Percentiles rank a stretch among this genome's conserved stretches.
phyloP scores from a whole-genome alignment of 805 yeast genomes.

The Wickerhamia fluorescens region DNA sequence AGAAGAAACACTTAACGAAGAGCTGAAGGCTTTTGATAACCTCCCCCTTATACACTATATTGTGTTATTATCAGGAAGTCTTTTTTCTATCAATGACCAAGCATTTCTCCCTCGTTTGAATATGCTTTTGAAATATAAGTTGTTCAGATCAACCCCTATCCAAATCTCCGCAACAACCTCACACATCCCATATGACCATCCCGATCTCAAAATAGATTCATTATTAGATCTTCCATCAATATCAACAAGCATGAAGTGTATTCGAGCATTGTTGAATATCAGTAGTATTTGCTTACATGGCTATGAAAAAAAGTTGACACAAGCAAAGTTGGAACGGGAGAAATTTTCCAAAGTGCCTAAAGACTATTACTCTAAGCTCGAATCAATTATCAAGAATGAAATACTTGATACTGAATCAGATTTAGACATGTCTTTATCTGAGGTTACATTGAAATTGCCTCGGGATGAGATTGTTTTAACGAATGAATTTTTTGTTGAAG shows the following conservation, averaged over 20 bases:
- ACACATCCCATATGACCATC: conserved; percentile 38
- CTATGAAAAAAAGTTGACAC: conserved; percentile 27
- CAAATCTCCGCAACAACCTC: conserved; percentile 21
- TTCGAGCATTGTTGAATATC: conserved; percentile 21
- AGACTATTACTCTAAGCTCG: conserved; percentile 12
- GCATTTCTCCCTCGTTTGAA: conserved; percentile 22
- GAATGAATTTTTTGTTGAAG: conserved; percentile 13
- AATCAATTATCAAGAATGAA: conserved; percentile 10
- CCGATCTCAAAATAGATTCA: conserved; percentile 26
- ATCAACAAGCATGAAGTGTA: conserved; percentile 17
- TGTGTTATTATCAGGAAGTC: conserved; percentile 20
- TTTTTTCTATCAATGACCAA: conserved; percentile 32
- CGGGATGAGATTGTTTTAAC: conserved; percentile 8
- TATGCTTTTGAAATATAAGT: conserved; percentile 21
- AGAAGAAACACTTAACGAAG: background rate
- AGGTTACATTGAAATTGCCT: conserved; percentile 12
- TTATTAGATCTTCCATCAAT: conserved; percentile 23
- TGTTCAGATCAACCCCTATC: conserved; percentile 18
- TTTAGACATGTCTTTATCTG: conserved; percentile 19
- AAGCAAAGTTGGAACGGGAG: conserved; percentile 19
- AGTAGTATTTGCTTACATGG: conserved; percentile 27
- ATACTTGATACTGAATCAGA: conserved; percentile 15
- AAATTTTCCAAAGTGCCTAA: conserved; percentile 4
- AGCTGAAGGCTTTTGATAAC: conserved; percentile 3
- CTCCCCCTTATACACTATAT: conserved; percentile 31